phyloP scores from a whole-genome alignment of 768 basidiomycete genomes.

The Pleurotus platypus region DNA sequence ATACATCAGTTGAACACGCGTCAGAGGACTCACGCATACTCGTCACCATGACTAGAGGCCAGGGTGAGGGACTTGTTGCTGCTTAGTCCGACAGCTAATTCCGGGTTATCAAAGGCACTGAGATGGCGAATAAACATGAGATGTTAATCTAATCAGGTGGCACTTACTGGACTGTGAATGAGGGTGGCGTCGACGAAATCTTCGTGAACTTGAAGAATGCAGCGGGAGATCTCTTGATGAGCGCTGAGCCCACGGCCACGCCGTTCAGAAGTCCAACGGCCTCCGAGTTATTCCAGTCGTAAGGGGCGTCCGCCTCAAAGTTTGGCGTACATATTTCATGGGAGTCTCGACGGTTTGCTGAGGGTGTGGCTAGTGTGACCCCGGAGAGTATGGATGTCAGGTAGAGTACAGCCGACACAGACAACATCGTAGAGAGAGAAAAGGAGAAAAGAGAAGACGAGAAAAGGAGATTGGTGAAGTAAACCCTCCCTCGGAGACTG shows the following conservation, averaged over 20 bases:
- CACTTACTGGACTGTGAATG: not conserved
- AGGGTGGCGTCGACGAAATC: not conserved
- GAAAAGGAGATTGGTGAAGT: not conserved
- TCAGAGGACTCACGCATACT: not conserved
- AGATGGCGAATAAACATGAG: not conserved
- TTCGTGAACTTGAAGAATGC: constrained; percentile 2
- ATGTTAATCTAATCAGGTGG: not conserved
- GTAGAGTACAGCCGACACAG: constrained; percentile 2
- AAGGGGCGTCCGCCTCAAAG: not conserved
- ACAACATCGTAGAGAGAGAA: not conserved
- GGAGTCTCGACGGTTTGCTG: not conserved
- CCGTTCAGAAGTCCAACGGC: not conserved
- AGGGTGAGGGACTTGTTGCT: not conserved
- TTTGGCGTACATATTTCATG: constrained; percentile 1
- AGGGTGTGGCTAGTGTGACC: not conserved
- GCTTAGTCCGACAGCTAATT: not conserved
- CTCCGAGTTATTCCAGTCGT: constrained; percentile 7
- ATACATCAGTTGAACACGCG: too few relatives aligned
- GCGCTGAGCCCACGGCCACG: not conserved
- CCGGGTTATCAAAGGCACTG: not conserved
- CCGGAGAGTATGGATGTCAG: not conserved
- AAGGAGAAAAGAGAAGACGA: not conserved
- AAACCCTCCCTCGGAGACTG: not conserved
- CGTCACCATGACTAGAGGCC: not conserved
- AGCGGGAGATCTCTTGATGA: not conserved